These are phyloP conservation scores for Tulasnella sp. DNA, from an alignment of 768 basidiomycete species.

Conservation along the genomic window DNA sequence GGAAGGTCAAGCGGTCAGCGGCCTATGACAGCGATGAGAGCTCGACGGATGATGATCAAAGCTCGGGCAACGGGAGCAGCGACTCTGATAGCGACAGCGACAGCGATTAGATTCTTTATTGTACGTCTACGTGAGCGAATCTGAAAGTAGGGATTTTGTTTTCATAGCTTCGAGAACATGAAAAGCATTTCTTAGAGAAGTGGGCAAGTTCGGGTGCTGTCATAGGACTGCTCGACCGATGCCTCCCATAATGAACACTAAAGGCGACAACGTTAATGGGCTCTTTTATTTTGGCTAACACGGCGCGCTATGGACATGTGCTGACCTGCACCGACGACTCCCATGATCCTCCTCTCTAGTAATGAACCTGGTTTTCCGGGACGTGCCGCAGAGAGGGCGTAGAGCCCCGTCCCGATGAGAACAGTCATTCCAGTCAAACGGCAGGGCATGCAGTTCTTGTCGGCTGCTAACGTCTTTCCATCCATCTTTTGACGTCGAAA, in stretches of 20 bases:
- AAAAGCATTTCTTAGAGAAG: no score
- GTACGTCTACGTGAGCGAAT: no score
- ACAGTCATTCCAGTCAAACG: not conserved
- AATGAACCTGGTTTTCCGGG: slow-evolving; percentile 6
- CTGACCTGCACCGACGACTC: slow-evolving; percentile 10
- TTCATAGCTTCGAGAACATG: not conserved
- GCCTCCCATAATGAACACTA: slow-evolving; percentile 6
- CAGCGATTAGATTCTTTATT: slow-evolving; percentile 4
- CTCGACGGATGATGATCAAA: slow-evolving; percentile 40
- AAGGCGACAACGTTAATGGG: not conserved
- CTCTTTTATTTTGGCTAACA: not conserved
- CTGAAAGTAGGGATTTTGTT: no score
- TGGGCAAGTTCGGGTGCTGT: not conserved
- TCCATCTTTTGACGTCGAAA: no score
- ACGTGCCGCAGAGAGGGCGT: slow-evolving; percentile 6
- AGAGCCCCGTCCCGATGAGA: not conserved
- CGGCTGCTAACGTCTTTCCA: no score
- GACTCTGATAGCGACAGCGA: slow-evolving; percentile 35
- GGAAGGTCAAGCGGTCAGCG: slow-evolving; percentile 56
- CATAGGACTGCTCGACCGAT: slow-evolving; percentile 3
- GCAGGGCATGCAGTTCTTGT: slow-evolving; percentile 9
- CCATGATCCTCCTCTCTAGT: slow-evolving; percentile 11
- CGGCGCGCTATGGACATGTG: not conserved
- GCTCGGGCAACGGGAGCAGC: slow-evolving; percentile 26
- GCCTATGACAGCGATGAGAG: slow-evolving; percentile 40